Conservation (phyloP, 768 basidiomycete species). For the Cystoderma amianthinum region DNA sequence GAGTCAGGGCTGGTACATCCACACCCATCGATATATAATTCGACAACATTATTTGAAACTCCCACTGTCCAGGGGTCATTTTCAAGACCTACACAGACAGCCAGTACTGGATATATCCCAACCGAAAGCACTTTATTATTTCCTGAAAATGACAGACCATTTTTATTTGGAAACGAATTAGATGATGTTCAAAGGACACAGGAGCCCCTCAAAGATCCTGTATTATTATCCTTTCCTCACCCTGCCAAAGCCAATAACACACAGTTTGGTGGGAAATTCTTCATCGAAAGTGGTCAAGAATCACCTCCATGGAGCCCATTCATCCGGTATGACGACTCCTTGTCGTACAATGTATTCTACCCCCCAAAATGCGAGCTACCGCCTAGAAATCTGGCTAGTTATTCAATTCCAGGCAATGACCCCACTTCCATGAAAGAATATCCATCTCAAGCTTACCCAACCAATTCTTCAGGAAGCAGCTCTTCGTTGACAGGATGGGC, state of each 20-base stretch:
- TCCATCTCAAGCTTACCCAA: slow-evolving; percentile 6
- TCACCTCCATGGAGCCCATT: neutral
- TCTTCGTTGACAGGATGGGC: slow-evolving; percentile 46
- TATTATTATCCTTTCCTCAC: too few species aligned
- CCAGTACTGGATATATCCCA: too few species aligned
- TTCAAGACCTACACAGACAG: too few species aligned
- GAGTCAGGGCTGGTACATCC: neutral
- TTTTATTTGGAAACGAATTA: neutral
- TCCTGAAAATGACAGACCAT: neutral
- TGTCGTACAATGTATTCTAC: too few species aligned
- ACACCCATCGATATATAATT: neutral
- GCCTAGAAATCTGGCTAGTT: too few species aligned
- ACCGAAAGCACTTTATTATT: too few species aligned
- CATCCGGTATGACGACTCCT: neutral
- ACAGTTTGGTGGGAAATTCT: neutral
- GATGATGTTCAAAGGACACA: too few species aligned
- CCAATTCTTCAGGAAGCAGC: slow-evolving; percentile 18
- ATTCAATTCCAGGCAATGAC: slow-evolving; percentile 3
- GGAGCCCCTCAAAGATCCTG: too few species aligned
- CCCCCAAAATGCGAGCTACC: too few species aligned
- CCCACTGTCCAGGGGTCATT: too few species aligned
- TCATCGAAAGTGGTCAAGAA: neutral
- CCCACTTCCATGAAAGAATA: slow-evolving; percentile 4
- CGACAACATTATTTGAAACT: too few species aligned
- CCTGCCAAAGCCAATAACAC: too few species aligned